phyloP scores from a whole-genome alignment of 139 green algal genomes.

The Volvox africanus region DNA sequence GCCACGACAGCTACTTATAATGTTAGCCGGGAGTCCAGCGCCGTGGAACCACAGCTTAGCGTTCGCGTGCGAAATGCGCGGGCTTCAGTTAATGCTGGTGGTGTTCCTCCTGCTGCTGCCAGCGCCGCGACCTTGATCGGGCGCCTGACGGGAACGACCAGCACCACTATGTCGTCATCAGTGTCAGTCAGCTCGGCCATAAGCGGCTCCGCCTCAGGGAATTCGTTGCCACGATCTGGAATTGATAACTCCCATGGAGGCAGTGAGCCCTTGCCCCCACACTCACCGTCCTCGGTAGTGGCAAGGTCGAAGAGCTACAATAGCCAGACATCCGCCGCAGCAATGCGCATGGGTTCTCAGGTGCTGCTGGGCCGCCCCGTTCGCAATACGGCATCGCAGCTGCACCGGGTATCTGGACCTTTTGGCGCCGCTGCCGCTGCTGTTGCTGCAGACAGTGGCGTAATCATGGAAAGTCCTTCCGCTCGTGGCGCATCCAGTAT shows the following conservation, averaged over 20 bases:
- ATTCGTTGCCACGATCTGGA: neutral
- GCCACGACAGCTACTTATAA: neutral
- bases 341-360: neutral
- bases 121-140: neutral
- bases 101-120: too few species aligned
- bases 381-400: neutral
- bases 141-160: conserved; percentile 8
- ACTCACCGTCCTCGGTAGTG: too few species aligned
- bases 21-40: neutral
- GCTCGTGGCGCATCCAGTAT: neutral
- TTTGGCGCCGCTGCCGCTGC: neutral
- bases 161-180: neutral
- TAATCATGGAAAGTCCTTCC: neutral
- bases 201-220: neutral
- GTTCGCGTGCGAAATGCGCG: too few species aligned
- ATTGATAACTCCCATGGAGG: neutral
- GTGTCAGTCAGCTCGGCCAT: neutral
- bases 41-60: neutral
- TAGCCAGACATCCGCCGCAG: too few species aligned
- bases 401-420: neutral
- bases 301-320: too few species aligned
- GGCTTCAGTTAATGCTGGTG: too few species aligned
- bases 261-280: neutral
- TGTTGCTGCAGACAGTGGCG: neutral
- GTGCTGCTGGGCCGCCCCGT: neutral